Base-by-base conservation (phyloP, 257 asterid species). In the Forsythia viridissima region DNA sequence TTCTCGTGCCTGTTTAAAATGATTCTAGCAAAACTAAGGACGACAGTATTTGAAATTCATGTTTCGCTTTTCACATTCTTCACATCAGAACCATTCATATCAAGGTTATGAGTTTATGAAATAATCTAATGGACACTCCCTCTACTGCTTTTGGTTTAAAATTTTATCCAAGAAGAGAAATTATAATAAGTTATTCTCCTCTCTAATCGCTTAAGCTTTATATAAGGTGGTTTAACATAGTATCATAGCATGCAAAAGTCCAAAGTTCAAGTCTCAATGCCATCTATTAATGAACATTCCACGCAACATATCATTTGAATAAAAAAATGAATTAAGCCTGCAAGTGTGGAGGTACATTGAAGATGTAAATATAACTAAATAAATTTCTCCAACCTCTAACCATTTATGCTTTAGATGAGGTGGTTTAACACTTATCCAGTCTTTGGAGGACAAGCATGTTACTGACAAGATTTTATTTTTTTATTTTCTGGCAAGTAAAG, bases 401-500 rank as follows among this genome's bases (percentile, higher is more conserved):
- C 24, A 8, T 3, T 6, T 55, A 55, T 15, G 65, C 9, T 8
- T 15, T 18, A 18, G 0, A 18, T 18, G 5, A 18, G 24, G 24
- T 55, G 63, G 68, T 8, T 59, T 59, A 52, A 20, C 20, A 15
- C 12, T 0, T 15, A 16, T 79, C 24, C 51, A 57, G 44, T 6
- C 57, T 52, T 52, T 51, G 57, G 39, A 55, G 65, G 72, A 46
- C 20, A 42, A 21, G 39, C 24, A 78, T 67, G 34, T 44, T 21
- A 24, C 42, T 30, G 38, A 38, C 13, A 5, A 39, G 21, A 66
- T 3, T 13, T 68, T 42, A 5, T 79, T 12, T 11, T 67, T 46
- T 71, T 21, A 15, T 74, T 77, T 8, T 61, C 76, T 20, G 15
- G 38, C 74, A 34, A 78, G 65, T 55, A 55, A 18, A 7, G 66